Evolutionary conservation across 129 eudicot genomes (phyloP).

Genomic region (Tanacetum coccineum): DNA sequence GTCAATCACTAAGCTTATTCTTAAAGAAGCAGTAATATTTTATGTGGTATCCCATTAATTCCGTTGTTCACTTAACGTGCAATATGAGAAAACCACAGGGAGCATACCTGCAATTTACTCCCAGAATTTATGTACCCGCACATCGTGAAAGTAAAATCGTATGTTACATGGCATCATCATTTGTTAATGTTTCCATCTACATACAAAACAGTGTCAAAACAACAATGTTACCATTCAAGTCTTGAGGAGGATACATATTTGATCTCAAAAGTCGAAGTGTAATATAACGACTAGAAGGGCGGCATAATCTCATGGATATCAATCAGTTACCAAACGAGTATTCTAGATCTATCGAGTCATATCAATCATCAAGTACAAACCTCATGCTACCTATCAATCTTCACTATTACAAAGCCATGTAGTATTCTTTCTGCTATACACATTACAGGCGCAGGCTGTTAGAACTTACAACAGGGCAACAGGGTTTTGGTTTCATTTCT

Average conservation of each 20-base stretch:
- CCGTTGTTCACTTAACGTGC: too few relatives aligned
- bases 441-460: constrained; percentile 41
- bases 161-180: too few relatives aligned
- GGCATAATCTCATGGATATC: background rate
- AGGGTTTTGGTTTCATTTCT: constrained; percentile 14
- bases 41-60: too few relatives aligned
- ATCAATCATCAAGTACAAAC: constrained; percentile 34
- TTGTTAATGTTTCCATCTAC: too few relatives aligned
- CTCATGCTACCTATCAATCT: constrained; percentile 11
- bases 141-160: too few relatives aligned
- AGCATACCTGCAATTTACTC: too few relatives aligned
- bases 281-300: background rate
- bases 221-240: too few relatives aligned
- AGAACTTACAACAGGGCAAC: constrained; percentile 24
- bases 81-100: too few relatives aligned
- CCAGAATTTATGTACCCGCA: too few relatives aligned
- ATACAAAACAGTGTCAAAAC: background rate
- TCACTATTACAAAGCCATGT: constrained; percentile 32
- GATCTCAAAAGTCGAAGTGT: background rate
- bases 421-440: constrained; percentile 38
- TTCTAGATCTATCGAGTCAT: constrained; percentile 20
- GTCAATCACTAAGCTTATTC: too few relatives aligned
- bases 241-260: too few relatives aligned
- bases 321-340: constrained; percentile 2
- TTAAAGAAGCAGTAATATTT: too few relatives aligned